phyloP scores from a whole-genome alignment of 2,329 filamentous ascomycete species.

The Pseudofabraea citricarpa region DNA sequence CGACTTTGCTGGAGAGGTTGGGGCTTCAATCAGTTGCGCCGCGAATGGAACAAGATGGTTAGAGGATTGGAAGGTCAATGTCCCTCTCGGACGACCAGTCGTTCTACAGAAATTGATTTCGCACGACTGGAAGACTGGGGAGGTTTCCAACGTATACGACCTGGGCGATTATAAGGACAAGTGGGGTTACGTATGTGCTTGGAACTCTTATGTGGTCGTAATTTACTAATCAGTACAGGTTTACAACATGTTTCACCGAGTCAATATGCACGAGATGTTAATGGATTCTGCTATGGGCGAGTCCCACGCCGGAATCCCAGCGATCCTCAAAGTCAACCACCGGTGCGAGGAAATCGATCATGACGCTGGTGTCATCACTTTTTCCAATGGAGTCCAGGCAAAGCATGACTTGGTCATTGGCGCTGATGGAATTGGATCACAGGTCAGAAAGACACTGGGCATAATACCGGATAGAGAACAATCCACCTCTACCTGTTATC shows the following conservation, averaged over 20 bases:
- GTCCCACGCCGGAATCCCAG: slow-evolving; percentile 48
- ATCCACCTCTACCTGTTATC: slow-evolving; percentile 55
- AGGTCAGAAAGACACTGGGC: slow-evolving; percentile 52
- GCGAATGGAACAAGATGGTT: slow-evolving; percentile 65
- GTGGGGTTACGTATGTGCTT: slow-evolving; percentile 29
- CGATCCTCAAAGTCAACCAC: slow-evolving; percentile 50
- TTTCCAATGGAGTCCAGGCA: slow-evolving; percentile 10
- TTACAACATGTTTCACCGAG: slow-evolving; percentile 67
- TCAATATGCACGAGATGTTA: slow-evolving; percentile 64
- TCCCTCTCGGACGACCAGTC: slow-evolving; percentile 58
- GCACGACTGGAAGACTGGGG: slow-evolving; percentile 63
- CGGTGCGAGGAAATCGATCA: slow-evolving; percentile 37
- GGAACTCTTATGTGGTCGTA: too few relatives aligned
- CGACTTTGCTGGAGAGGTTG: slow-evolving; percentile 61
- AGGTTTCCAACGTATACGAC: slow-evolving; percentile 57
- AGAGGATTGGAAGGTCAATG: slow-evolving; percentile 60
- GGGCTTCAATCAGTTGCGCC: slow-evolving; percentile 60
- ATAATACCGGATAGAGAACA: slow-evolving; percentile 53
- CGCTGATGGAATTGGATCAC: slow-evolving; percentile 52
- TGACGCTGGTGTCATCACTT: slow-evolving; percentile 36
- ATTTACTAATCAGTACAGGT: too few relatives aligned
- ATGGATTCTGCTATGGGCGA: slow-evolving; percentile 52
- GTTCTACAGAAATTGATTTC: slow-evolving; percentile 61
- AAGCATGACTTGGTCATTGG: slow-evolving; percentile 27
- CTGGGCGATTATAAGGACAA: slow-evolving; percentile 57